Evolutionary conservation across 305 asterid species (phyloP), one percentile per base, ranked within the genome.

Genomic region (Solanum hybrid): DNA sequence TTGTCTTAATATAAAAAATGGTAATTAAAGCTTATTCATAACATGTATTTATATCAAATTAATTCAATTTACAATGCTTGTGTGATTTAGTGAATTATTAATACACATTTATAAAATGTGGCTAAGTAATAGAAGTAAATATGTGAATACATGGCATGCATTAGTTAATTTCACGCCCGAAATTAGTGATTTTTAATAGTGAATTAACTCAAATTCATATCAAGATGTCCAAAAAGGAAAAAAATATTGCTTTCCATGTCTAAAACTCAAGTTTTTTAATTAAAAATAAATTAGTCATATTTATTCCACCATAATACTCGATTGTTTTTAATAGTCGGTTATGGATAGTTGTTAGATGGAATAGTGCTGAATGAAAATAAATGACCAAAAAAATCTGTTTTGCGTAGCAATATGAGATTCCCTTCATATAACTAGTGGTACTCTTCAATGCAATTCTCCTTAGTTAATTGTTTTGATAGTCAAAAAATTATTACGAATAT

Each of bases 251-350:
- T 32, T 32, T 2, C 1, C 36, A 2, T 35, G 4, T 77, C 7
- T 20, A 37, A 3, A 34, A 3, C 17, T 77, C 17, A 22, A 77
- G 6, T 5, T 11, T 34, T 20, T 34, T 20, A 34, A 77, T 77
- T 22, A 35, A 20, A 3, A 75, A 8, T 1, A 0, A 76, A 5
- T 16, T 6, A 1, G 4, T 76, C 20, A 22, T 78, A 35, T 78
- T 10, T 10, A 78, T 34, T 11, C 0, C 1, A 34, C 11, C 16
- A 20, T 0, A 34, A 34, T 34, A 0, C 4, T 34, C 2, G 0
- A 20, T 78, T 34, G 1, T 20, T 77, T 77, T 34, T 34, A 34
- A 34, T 77, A 77, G 13, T 24, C 13, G 7, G n/a, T 13, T 27
- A 24, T 24, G 35, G n/a, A 24, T 12, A 7, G 12, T 79, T 38